Conservation (phyloP, 106 monocot genomes). For the Acorus calamus region DNA sequence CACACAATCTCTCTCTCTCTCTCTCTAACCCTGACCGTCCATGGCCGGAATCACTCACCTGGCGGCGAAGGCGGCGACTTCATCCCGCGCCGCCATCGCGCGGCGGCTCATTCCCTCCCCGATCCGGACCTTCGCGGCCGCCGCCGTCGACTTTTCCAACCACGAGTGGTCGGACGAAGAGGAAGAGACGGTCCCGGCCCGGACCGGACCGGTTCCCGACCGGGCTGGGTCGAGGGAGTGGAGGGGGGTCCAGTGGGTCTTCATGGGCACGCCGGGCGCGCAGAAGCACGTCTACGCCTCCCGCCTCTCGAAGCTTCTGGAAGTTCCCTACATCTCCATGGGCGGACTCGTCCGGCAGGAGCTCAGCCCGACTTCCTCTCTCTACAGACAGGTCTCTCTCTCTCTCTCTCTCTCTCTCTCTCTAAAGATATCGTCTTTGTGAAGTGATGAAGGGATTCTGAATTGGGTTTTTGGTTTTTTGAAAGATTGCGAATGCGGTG, state of each 20-base stretch:
- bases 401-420: neutral
- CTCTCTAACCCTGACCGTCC: neutral
- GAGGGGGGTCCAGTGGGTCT: conserved; percentile 83
- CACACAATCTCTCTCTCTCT: neutral
- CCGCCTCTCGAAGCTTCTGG: conserved; percentile 58
- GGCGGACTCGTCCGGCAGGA: conserved; percentile 86
- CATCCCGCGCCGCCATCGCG: conserved; percentile 2
- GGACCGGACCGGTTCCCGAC: conserved; percentile 6
- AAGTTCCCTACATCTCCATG: conserved; percentile 92
- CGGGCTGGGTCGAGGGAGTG: conserved; percentile 32
- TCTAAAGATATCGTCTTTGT: too few species aligned
- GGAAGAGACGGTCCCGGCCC: neutral
- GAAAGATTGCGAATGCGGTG: conserved; percentile 79
- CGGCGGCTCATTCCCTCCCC: conserved; percentile 3
- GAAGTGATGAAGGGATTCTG: neutral
- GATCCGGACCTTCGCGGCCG: conserved; percentile 12
- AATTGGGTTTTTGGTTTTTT: conserved; percentile 1
- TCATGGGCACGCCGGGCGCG: conserved; percentile 68
- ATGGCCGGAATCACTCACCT: conserved; percentile 9
- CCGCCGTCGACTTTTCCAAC: conserved; percentile 22
- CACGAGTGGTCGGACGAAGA: conserved; percentile 42
- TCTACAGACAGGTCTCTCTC: conserved; percentile 63
- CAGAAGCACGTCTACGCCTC: conserved; percentile 64
- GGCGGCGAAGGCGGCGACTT: neutral
- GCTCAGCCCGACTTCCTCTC: conserved; percentile 57